Percentiles rank a stretch among this genome's conserved stretches.
These are phyloP conservation scores for Pisolithus orientalis DNA, from an alignment of 768 basidiomycete species.

Conservation along the genomic window DNA sequence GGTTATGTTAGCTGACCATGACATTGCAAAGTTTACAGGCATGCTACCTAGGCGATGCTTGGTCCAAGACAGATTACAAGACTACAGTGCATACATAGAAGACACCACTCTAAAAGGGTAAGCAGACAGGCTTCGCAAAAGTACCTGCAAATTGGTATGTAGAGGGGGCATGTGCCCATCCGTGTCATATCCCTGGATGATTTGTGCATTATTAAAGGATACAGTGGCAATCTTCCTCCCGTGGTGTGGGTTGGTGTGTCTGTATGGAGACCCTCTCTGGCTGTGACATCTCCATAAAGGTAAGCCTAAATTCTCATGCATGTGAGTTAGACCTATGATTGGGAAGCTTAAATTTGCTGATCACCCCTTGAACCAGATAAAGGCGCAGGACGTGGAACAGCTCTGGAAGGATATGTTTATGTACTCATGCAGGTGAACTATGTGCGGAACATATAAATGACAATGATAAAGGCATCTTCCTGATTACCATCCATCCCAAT, in stretches of 20 bases:
- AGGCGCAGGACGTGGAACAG: slow-evolving; percentile 56
- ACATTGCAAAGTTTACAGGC: too few species aligned
- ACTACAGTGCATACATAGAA: slow-evolving; percentile 48
- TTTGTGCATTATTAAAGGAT: slow-evolving; percentile 17
- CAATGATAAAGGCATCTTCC: slow-evolving; percentile 14
- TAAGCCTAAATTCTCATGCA: slow-evolving; percentile 62
- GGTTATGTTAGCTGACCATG: too few species aligned
- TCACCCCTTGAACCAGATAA: slow-evolving; percentile 38
- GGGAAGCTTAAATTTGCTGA: neutral
- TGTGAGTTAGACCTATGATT: slow-evolving; percentile 37
- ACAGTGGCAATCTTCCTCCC: slow-evolving; percentile 68
- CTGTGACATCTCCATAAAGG: slow-evolving; percentile 50
- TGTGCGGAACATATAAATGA: too few species aligned
- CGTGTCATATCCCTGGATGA: too few species aligned
- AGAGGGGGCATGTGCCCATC: neutral
- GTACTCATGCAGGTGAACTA: slow-evolving; percentile 14
- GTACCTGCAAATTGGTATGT: slow-evolving; percentile 62
- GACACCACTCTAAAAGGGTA: slow-evolving; percentile 42
- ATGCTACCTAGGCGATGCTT: too few species aligned
- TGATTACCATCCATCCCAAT: too few species aligned
- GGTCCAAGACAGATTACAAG: too few species aligned
- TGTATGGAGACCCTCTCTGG: too few species aligned
- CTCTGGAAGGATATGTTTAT: slow-evolving; percentile 74
- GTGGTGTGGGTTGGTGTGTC: slow-evolving; percentile 46
- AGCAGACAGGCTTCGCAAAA: slow-evolving; percentile 54